Evolutionary conservation across 2,329 filamentous ascomycete species (phyloP).

Genomic region (Aspergillus terreus): DNA sequence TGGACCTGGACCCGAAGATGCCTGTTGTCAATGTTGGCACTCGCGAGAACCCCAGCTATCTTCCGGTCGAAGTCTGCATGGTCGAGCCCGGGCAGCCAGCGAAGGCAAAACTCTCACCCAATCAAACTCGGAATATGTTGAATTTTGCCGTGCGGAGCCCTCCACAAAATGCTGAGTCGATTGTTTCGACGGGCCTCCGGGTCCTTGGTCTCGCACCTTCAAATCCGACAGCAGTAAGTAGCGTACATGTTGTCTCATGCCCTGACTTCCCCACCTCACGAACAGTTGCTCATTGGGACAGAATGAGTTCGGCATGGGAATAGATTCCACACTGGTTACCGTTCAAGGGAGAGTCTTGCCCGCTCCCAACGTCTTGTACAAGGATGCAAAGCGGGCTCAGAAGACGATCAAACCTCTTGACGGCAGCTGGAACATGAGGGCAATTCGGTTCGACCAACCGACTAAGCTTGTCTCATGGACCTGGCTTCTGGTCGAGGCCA

Average conservation of each 20-base stretch:
- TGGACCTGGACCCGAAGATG: slow-evolving; percentile 37
- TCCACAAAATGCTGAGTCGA: slow-evolving; percentile 62
- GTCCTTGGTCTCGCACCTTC: slow-evolving; percentile 52
- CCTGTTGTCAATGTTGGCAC: slow-evolving; percentile 67
- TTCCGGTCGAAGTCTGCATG: slow-evolving; percentile 64
- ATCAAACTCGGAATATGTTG: slow-evolving; percentile 68
- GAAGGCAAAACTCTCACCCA: slow-evolving; percentile 54
- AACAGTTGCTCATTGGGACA: slow-evolving; percentile 16
- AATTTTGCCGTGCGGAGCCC: slow-evolving; percentile 67
- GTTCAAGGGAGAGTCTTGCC: slow-evolving; percentile 67
- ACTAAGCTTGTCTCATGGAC: slow-evolving; percentile 35
- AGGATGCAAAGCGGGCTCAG: slow-evolving; percentile 15
- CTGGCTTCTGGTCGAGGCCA: slow-evolving; percentile 21
- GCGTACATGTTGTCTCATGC: neutral
- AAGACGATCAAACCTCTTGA: slow-evolving; percentile 21
- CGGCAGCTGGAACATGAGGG: slow-evolving; percentile 69
- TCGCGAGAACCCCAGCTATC: slow-evolving; percentile 54
- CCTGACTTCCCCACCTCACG: neutral
- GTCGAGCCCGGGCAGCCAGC: slow-evolving; percentile 64
- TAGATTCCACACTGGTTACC: slow-evolving; percentile 55
- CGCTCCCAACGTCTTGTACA: slow-evolving; percentile 61
- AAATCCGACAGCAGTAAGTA: slow-evolving; percentile 44
- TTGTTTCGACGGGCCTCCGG: slow-evolving; percentile 53
- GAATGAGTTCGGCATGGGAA: slow-evolving; percentile 58
- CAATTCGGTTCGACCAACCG: slow-evolving; percentile 53